Conservation (phyloP, 345 rosid genomes). For the Eutrema yunnanense region DNA sequence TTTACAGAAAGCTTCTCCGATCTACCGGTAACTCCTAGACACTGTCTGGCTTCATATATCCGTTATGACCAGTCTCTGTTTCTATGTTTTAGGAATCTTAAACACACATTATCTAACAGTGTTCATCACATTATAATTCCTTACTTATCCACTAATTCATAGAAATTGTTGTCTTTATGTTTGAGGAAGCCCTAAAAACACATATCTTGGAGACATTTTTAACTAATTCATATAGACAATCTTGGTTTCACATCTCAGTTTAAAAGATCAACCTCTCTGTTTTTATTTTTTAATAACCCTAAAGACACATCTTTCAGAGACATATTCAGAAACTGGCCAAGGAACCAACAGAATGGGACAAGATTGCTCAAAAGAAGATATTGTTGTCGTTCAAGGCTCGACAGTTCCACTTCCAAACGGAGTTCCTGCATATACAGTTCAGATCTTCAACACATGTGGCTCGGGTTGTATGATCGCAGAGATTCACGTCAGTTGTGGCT, state of each 20-base stretch:
- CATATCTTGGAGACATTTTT: too few species aligned
- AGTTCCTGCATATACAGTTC: conserved; percentile 56
- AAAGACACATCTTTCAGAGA: not conserved
- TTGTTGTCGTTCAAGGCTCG: conserved; percentile 49
- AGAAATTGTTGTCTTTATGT: too few species aligned
- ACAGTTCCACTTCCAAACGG: conserved; percentile 57
- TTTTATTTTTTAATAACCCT: not conserved
- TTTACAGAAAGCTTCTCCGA: conserved; percentile 23
- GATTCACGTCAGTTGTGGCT: conserved; percentile 67
- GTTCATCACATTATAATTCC: too few species aligned
- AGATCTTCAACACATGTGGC: conserved; percentile 41
- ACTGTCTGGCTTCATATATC: not conserved
- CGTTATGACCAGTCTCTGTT: not conserved
- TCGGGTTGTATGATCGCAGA: conserved; percentile 54
- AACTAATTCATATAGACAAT: not conserved
- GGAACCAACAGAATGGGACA: conserved; percentile 40
- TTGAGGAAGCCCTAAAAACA: not conserved
- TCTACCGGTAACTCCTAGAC: conserved; percentile 7
- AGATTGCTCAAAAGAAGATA: conserved; percentile 59
- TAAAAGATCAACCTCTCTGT: not conserved
- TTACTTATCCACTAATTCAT: too few species aligned
- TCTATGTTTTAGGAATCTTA: not conserved
- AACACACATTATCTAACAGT: not conserved
- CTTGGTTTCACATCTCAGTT: not conserved
- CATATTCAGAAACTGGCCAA: conserved; percentile 22